Evolutionary conservation across 78 protist genomes (phyloP).

Genomic region (Bigelowiella natans): DNA sequence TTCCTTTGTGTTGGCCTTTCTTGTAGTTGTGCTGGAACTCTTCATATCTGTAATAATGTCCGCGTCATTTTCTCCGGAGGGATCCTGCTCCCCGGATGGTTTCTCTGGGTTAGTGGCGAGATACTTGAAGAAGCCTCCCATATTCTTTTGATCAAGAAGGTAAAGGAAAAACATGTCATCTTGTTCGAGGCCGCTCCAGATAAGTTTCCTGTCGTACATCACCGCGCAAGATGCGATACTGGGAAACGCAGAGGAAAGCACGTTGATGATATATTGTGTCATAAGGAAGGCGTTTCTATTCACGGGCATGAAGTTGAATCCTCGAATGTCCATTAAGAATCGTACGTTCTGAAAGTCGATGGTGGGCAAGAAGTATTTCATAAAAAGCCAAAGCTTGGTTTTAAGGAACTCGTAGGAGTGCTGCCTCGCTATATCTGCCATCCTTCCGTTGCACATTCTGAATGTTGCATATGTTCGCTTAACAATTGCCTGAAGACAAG

Average conservation of each 20-base stretch:
- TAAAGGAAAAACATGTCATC: not conserved
- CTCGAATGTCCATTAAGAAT: not conserved
- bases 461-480: not conserved
- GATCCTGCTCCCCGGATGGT: too few species aligned
- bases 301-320: not conserved
- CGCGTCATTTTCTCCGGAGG: too few species aligned
- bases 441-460: not conserved
- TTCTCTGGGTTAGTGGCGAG: too few species aligned
- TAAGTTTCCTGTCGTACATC: not conserved
- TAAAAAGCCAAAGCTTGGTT: not conserved
- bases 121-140: not conserved
- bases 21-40: too few species aligned
- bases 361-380: not conserved
- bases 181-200: not conserved
- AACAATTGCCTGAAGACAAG: not conserved
- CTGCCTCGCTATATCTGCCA: not conserved
- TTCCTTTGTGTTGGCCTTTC: too few species aligned
- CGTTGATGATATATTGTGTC: not conserved
- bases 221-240: not conserved
- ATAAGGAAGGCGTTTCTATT: not conserved
- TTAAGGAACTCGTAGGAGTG: not conserved
- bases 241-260: not conserved
- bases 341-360: not conserved
- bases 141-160: not conserved
- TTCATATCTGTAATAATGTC: too few species aligned